Evolutionary conservation across 2,329 filamentous ascomycete species (phyloP).

Genomic region (Parastagonospora nodorum): DNA sequence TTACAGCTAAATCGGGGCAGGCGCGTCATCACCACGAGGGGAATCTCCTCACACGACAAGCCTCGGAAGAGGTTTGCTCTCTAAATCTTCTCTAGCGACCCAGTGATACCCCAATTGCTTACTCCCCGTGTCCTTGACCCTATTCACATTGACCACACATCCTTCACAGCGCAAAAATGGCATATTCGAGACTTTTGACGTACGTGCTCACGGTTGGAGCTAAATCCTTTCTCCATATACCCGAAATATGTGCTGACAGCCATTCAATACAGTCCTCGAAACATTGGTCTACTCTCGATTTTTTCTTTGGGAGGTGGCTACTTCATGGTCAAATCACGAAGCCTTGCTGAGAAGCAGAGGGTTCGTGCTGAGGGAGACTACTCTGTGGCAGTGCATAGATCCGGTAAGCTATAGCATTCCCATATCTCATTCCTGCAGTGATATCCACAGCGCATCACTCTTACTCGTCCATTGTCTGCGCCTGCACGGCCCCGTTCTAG

Average conservation of each 20-base stretch:
- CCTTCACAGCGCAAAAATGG: constrained; percentile 22
- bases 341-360: constrained; percentile 33
- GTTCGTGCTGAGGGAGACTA: constrained; percentile 39
- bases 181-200: constrained; percentile 37
- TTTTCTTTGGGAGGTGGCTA: constrained; percentile 40
- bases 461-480: too few relatives aligned
- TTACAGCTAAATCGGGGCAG: constrained; percentile 20
- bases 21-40: constrained; percentile 23
- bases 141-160: not conserved
- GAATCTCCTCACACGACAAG: constrained; percentile 30
- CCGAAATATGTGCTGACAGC: constrained; percentile 17
- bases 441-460: too few relatives aligned
- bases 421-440: not conserved
- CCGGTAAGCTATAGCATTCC: constrained; percentile 25
- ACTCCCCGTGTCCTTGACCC: not conserved
- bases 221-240: not conserved
- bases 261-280: constrained; percentile 33
- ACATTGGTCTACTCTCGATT: constrained; percentile 36
- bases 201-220: constrained; percentile 16
- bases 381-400: constrained; percentile 43
- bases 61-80: constrained; percentile 5
- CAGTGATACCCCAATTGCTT: not conserved
- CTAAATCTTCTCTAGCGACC: not conserved
- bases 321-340: constrained; percentile 37
- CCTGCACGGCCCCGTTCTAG: not conserved